Conservation (phyloP, 2,329 filamentous ascomycete genomes). For the Ascochyta pisi region DNA sequence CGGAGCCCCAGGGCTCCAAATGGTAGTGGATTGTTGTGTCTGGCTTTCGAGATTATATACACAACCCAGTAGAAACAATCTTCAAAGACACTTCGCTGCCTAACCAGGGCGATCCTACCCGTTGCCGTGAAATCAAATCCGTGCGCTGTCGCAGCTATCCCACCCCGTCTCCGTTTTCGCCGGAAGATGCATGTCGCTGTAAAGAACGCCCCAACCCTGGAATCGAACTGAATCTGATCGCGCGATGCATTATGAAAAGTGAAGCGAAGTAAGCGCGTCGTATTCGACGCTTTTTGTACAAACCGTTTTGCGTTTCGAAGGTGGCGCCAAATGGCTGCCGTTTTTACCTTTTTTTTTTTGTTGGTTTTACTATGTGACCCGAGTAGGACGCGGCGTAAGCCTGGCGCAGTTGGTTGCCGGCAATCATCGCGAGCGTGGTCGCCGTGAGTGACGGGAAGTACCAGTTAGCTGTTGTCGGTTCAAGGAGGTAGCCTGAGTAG, state of each 20-base stretch:
- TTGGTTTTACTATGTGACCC: constrained; percentile 26
- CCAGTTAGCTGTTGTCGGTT: background rate
- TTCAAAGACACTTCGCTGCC: background rate
- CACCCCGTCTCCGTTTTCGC: constrained; percentile 4
- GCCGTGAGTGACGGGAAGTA: background rate
- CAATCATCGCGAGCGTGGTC: background rate
- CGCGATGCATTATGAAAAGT: constrained; percentile 8
- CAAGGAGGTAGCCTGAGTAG: constrained; percentile 18
- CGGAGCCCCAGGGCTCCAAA: constrained; percentile 31
- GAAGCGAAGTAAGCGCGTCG: constrained; percentile 10
- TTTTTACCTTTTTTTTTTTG: constrained; percentile 39
- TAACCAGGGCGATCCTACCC: background rate
- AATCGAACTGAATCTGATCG: constrained; percentile 3
- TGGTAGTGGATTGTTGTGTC: constrained; percentile 31
- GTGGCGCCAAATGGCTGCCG: constrained; percentile 2
- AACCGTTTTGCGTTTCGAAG: constrained; percentile 18
- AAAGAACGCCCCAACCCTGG: constrained; percentile 11
- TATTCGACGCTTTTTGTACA: constrained; percentile 11
- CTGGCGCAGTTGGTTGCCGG: constrained; percentile 24
- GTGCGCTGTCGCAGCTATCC: background rate
- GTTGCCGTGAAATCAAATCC: background rate
- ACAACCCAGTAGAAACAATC: constrained; percentile 12
- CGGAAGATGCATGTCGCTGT: constrained; percentile 14
- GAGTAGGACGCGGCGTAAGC: constrained; percentile 19
- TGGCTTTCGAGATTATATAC: constrained; percentile 27